Base-by-base conservation (phyloP, 495 filamentous ascomycete genomes). In the Penicillium nucicola region DNA sequence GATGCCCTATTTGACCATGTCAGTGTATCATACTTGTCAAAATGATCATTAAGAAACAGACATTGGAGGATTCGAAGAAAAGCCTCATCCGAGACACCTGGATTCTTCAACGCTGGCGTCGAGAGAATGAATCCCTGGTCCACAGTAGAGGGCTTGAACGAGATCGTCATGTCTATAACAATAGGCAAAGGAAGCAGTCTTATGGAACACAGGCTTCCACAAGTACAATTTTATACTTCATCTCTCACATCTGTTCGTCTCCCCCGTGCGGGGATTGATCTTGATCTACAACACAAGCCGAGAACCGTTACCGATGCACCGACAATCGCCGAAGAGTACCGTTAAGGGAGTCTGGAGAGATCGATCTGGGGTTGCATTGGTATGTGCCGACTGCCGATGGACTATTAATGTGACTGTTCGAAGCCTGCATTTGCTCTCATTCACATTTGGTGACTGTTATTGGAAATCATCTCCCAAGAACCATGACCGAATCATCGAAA, bases 291-390 rank as follows among this genome's bases (percentile, higher is more conserved):
- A 33, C 7, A 28, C 20, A 33, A 30, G 12, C 41, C 57, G 52
- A 60, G 52, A 42, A 56, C n/a, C 2, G 23, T n/a, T 18, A 48
- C 57, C 53, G 53, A 56, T 32, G 32, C 40, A 48, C 57, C 57
- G 57, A 60, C 14, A 18, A 60, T 43, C 45, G 47, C 57, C 57
- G 53, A 60, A 18, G 41, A 36, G 0, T 1, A 38, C 50, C 36
- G 37, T 32, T n/a, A n/a, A n/a, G n/a, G n/a, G n/a, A n/a, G n/a
- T n/a, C n/a, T n/a, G n/a, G n/a, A n/a, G n/a, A n/a, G n/a, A n/a
- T n/a, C n/a, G n/a, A n/a, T n/a, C n/a, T n/a, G 48, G 39, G 25
- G 25, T 28, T 14, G n/a, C 25, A 28, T 28, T 8, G 25, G 25
- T 9, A 28, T 28, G 25, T 28, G 25, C 48, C 48, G 48, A 50